These are phyloP conservation scores for Citrullus colocynthis DNA, from an alignment of 306 rosid genomes.

Conservation along the genomic window DNA sequence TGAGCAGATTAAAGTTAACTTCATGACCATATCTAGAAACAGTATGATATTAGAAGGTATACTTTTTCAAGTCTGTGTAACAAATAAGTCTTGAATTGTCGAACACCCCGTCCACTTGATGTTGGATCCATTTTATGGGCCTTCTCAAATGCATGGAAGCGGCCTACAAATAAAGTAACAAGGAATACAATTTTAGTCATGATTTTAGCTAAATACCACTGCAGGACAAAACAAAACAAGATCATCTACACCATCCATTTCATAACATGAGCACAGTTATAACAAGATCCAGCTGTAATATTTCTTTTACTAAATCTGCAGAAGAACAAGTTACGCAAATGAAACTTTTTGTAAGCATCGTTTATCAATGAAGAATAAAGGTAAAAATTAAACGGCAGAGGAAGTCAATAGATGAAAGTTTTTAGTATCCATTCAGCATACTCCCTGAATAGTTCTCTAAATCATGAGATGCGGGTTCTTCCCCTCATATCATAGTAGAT, in stretches of 20 bases:
- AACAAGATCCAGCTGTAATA: neutral
- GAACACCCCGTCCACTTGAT: slow-evolving; percentile 90
- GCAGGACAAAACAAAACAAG: neutral
- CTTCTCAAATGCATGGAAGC: slow-evolving; percentile 90
- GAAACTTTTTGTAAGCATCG: neutral
- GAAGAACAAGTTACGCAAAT: neutral
- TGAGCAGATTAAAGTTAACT: neutral
- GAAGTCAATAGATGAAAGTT: neutral
- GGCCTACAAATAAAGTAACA: slow-evolving; percentile 42
- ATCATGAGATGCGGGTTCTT: neutral
- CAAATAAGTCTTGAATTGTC: slow-evolving; percentile 82
- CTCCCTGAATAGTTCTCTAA: neutral
- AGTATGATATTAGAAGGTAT: slow-evolving; percentile 5
- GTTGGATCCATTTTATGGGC: slow-evolving; percentile 71
- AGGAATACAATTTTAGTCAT: neutral
- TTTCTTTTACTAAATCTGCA: neutral
- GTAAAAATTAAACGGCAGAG: neutral
- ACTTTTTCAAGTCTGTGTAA: slow-evolving; percentile 80
- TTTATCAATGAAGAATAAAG: neutral
- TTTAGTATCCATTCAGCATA: neutral
- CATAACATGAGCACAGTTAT: neutral
- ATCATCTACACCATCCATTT: neutral
- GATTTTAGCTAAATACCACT: neutral
- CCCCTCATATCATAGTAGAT: neutral
- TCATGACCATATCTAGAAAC: neutral